Conservation (phyloP, 441 rosid species). For the Arabidopsis lyrata region DNA sequence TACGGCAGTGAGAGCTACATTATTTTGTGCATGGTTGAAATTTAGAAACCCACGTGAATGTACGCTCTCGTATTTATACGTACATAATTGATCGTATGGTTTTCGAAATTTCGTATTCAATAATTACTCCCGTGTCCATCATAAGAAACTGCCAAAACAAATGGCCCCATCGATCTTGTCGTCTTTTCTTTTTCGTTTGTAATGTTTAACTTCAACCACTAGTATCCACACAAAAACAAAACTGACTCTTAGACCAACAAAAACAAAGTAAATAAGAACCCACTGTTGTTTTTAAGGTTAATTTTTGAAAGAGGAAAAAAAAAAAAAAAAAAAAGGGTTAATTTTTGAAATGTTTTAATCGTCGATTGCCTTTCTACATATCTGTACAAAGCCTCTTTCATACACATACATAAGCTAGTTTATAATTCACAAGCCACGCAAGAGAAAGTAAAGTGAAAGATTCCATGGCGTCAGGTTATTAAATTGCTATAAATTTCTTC, state of each 20-base stretch:
- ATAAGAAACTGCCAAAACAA: slow-evolving; percentile 14
- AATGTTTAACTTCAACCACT: neutral
- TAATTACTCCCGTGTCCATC: neutral
- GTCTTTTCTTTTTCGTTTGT: slow-evolving; percentile 10
- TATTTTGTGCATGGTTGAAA: too few species aligned
- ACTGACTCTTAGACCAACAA: neutral
- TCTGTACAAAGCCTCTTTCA: slow-evolving; percentile 17
- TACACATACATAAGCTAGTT: neutral
- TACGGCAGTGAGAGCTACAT: too few species aligned
- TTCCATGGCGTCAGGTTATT: slow-evolving; percentile 61
- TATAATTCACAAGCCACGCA: neutral
- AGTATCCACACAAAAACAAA: slow-evolving; percentile 9
- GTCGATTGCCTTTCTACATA: neutral
- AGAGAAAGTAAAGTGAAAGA: neutral
- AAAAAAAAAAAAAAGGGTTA: too few species aligned
- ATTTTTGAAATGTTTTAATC: neutral
- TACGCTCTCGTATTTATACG: neutral
- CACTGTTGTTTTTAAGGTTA: neutral
- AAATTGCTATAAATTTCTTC: neutral
- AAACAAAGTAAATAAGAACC: neutral
- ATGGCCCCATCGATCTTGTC: slow-evolving; percentile 33
- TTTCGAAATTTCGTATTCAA: neutral
- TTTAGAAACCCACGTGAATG: neutral
- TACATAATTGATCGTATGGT: neutral
- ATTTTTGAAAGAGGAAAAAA: neutral